phyloP scores from a whole-genome alignment of 495 filamentous ascomycete species.

The Neurospora sp. region DNA sequence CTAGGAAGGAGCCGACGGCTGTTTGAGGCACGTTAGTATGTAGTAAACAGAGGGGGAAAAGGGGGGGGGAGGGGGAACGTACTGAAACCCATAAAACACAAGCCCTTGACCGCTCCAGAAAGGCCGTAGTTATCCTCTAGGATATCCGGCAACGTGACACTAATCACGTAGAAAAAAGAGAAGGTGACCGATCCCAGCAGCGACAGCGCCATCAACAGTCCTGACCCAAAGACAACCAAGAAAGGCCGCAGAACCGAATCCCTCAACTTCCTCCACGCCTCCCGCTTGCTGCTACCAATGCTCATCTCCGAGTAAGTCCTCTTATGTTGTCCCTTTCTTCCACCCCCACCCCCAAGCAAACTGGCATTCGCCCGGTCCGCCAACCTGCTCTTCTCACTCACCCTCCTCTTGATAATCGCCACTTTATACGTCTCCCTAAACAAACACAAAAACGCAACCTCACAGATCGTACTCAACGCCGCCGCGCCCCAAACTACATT shows the following conservation, averaged over 20 bases:
- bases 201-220: constrained; percentile 35
- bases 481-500: constrained; percentile 45
- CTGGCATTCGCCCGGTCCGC: constrained; percentile 29
- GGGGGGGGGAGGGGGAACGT: constrained; percentile 11
- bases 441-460: constrained; percentile 35
- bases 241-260: constrained; percentile 38
- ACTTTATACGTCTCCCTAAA: constrained; percentile 43
- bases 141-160: constrained; percentile 43
- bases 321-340: constrained; percentile 7
- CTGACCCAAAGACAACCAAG: constrained; percentile 35
- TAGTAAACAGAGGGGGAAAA: too few species aligned
- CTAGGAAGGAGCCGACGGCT: constrained; percentile 42
- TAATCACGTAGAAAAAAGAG: constrained; percentile 43
- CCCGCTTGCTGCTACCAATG: constrained; percentile 24
- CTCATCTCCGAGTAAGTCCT: constrained; percentile 28
- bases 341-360: constrained; percentile 29
- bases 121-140: constrained; percentile 37
- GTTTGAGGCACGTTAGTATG: constrained; percentile 14
- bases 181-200: constrained; percentile 42
- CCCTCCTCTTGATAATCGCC: constrained; percentile 35
- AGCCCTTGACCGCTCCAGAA: constrained; percentile 33
- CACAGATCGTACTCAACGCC: constrained; percentile 35
- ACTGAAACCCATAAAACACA: constrained; percentile 43
- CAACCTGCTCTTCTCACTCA: constrained; percentile 31
- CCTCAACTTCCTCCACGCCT: constrained; percentile 17